Conservation (phyloP, 441 rosid species). For the Caryocar brasiliense region DNA sequence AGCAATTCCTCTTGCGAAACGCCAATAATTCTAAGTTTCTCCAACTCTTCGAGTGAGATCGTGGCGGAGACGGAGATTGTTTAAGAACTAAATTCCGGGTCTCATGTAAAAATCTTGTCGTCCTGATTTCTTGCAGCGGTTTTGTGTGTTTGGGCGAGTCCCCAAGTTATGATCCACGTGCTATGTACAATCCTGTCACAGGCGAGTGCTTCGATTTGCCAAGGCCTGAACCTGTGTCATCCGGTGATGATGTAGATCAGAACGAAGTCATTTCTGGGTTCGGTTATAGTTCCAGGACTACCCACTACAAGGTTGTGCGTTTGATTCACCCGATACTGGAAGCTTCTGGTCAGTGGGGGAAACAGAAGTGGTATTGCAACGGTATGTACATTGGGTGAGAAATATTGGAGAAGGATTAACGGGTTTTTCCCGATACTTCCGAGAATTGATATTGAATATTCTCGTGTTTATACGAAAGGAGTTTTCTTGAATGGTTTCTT, state of each 20-base stretch:
- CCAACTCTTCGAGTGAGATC: too few species aligned
- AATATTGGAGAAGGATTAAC: slow-evolving; percentile 1
- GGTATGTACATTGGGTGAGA: slow-evolving; percentile 1
- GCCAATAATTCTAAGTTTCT: too few species aligned
- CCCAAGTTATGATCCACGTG: neutral
- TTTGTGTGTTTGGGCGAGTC: neutral
- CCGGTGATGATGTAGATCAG: too few species aligned
- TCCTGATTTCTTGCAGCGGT: slow-evolving; percentile 14
- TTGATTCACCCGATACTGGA: neutral
- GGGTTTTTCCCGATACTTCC: slow-evolving; percentile 1
- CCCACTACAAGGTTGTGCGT: slow-evolving; percentile 6
- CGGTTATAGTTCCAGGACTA: slow-evolving; percentile 7
- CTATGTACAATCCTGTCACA: slow-evolving; percentile 9
- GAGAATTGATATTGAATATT: too few species aligned
- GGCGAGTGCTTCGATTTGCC: slow-evolving; percentile 7
- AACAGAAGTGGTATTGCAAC: neutral
- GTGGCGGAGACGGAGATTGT: too few species aligned
- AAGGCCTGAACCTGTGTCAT: neutral
- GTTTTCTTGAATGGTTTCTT: slow-evolving; percentile 9
- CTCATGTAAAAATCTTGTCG: neutral
- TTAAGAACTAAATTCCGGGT: too few species aligned
- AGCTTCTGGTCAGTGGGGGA: neutral
- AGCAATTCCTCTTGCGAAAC: too few species aligned
- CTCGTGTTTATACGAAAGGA: neutral
- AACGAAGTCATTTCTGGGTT: neutral